Percentiles rank a stretch among this genome's conserved stretches.
Evolutionary conservation across 2,329 filamentous ascomycete species (phyloP).

Genomic region (Diaporthe humulicola): DNA sequence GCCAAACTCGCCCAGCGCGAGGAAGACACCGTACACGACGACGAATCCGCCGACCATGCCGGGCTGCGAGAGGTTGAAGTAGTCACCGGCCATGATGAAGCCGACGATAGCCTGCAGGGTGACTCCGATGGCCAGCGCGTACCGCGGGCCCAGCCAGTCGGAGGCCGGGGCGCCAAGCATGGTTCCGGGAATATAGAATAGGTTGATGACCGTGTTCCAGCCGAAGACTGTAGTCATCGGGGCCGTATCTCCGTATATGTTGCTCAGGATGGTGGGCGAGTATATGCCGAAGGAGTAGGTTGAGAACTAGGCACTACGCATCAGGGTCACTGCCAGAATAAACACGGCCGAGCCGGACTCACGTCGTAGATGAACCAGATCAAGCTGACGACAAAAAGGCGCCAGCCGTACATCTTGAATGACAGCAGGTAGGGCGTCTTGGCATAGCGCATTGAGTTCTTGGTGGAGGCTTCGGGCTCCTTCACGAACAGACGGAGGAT

Average conservation of each 20-base stretch:
- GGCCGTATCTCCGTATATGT: conserved; percentile 68
- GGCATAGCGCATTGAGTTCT: conserved; percentile 75
- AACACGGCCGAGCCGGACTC: neutral
- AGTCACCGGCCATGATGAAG: conserved; percentile 89
- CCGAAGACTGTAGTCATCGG: conserved; percentile 83
- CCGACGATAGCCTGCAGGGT: conserved; percentile 81
- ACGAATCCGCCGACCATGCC: conserved; percentile 81
- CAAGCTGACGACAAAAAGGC: conserved; percentile 76
- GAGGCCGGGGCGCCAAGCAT: conserved; percentile 81
- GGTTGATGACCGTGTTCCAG: conserved; percentile 89
- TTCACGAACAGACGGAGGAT: conserved; percentile 79
- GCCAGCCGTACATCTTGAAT: conserved; percentile 78
- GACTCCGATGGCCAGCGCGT: conserved; percentile 80
- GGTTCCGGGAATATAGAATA: conserved; percentile 90
- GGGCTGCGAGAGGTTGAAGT: conserved; percentile 75
- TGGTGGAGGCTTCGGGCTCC: conserved; percentile 83
- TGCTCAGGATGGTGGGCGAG: conserved; percentile 79
- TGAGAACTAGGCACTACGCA: conserved; percentile 71
- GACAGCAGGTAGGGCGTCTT: conserved; percentile 69
- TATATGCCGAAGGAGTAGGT: conserved; percentile 90
- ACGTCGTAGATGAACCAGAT: conserved; percentile 76
- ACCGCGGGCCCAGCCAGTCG: conserved; percentile 84
- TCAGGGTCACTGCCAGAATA: neutral
- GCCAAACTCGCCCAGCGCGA: conserved; percentile 83
- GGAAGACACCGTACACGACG: conserved; percentile 84